These are phyloP conservation scores for Smithsoniella earleae DNA, from an alignment of 163 green algal species.

Conservation along the genomic window DNA sequence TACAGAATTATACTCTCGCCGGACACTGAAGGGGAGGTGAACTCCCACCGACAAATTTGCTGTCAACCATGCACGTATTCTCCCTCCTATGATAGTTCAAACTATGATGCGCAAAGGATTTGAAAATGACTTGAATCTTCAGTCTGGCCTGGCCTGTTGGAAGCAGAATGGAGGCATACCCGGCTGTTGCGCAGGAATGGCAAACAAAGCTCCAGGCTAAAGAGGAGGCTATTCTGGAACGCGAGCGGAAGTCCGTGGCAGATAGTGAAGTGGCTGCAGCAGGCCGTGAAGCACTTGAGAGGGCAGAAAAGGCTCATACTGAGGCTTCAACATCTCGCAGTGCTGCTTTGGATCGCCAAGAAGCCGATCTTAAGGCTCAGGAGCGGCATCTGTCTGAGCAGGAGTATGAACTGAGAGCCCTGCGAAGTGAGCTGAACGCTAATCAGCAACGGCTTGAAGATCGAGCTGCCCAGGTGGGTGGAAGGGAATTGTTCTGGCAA, in stretches of 20 bases:
- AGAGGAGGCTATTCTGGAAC: not conserved
- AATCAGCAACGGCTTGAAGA: not conserved
- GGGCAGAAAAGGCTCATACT: not conserved
- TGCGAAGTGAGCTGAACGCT: not conserved
- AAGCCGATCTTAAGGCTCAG: not conserved
- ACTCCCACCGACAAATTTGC: no score
- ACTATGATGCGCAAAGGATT: no score
- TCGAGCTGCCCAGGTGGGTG: not conserved
- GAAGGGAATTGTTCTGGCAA: no score
- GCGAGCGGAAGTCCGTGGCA: not conserved
- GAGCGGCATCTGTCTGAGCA: not conserved
- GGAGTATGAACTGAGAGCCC: not conserved
- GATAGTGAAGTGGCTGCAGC: constrained; percentile 1
- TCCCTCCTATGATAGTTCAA: no score
- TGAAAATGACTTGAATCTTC: no score
- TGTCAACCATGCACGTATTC: no score
- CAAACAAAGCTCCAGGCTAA: not conserved
- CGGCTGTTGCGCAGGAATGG: constrained; percentile 11
- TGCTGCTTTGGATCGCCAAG: not conserved
- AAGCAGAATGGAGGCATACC: no score
- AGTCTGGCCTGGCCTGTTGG: no score
- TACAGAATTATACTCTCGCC: no score
- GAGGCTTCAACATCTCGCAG: not conserved
- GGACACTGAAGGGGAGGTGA: no score
- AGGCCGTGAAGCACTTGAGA: not conserved